Base-by-base conservation (phyloP, 1,139 yeast species). In the Yamadazyma oceani region DNA sequence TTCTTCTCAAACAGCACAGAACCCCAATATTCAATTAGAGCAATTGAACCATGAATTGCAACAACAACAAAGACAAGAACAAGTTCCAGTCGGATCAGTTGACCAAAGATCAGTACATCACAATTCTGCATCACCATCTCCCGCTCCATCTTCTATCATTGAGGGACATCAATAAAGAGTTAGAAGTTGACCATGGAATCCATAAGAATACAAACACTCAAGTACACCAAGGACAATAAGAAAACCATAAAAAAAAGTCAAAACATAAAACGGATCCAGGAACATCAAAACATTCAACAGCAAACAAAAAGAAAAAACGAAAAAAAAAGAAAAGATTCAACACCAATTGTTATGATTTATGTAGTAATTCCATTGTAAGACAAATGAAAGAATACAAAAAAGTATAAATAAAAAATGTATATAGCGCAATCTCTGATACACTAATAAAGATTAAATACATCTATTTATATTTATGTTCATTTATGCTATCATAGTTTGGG, bases 401-500 rank as follows among this genome's bases (percentile, higher is more conserved):
- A 14, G 32, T 17, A 5, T 30, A 9, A 15, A 17, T 13, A 17
- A 12, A 28, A 11, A 17, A 30, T 30, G 32, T 30, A 30, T 30
- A 30, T 30, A 30, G 32, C 19, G 9, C 7, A n/a, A 30, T 13
- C 11, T 30, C 7, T 16, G 8, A 19, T n/a, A n/a, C 21, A 19
- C 8, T 6, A 8, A 19, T 19, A 19, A 19, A 8, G 21, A 19
- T 8, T 19, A 25, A 30, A 22, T n/a, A 19, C 19, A 30, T 30
- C 12, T 13, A 17, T 21, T 6, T 19, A 19, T 30, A 30, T 17
- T 11, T 29, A 17, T 29, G 11, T 29, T 12, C 11, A n/a, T 16
- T 5, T 26, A 12, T 12, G 17, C 8, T n/a, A 14, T 41, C 42
- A 60, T 45, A 62, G 47, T 37, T 53, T 55, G 2, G 69, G 69